These are phyloP conservation scores for Colletotrichum paranaense DNA, from an alignment of 2,329 filamentous ascomycete genomes.

Conservation along the genomic window DNA sequence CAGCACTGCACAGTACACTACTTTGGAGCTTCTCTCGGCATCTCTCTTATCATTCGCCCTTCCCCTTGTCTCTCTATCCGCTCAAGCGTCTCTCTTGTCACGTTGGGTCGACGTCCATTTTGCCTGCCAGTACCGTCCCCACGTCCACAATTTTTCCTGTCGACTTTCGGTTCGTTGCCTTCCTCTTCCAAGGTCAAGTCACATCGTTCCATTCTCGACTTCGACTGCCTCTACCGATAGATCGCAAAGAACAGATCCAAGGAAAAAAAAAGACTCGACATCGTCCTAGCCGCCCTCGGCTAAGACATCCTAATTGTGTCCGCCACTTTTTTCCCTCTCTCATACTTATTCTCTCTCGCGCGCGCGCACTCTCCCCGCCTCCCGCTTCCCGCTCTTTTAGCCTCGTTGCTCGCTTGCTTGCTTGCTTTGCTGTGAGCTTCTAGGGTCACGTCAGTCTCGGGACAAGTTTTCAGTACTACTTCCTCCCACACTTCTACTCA, in stretches of 20 bases:
- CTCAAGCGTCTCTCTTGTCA: constrained; percentile 34
- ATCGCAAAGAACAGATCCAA: constrained; percentile 2
- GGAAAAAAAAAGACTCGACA: constrained; percentile 25
- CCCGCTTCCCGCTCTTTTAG: constrained; percentile 2
- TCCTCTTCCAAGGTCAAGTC: constrained; percentile 22
- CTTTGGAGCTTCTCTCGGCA: constrained; percentile 35
- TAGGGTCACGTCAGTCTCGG: constrained; percentile 29
- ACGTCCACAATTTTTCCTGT: constrained; percentile 36
- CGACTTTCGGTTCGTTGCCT: constrained; percentile 26
- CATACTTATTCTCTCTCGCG: not conserved
- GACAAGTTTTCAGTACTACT: constrained; percentile 10
- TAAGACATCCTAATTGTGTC: constrained; percentile 17
- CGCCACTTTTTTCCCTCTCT: not conserved
- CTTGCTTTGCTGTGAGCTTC: constrained; percentile 19
- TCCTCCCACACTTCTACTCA: constrained; percentile 15
- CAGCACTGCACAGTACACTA: constrained; percentile 22
- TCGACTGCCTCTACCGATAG: not conserved
- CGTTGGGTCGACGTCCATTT: constrained; percentile 35
- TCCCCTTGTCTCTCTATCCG: constrained; percentile 35
- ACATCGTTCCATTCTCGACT: constrained; percentile 19
- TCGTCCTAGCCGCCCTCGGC: not conserved
- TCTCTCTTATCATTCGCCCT: constrained; percentile 35
- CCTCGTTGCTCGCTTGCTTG: constrained; percentile 22
- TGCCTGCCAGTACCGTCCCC: constrained; percentile 33
- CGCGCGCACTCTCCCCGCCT: not conserved